Percentiles rank a stretch among this genome's conserved stretches.
These are phyloP conservation scores for Oemleria cerasiformis DNA, from an alignment of 306 rosid genomes.

Conservation along the genomic window DNA sequence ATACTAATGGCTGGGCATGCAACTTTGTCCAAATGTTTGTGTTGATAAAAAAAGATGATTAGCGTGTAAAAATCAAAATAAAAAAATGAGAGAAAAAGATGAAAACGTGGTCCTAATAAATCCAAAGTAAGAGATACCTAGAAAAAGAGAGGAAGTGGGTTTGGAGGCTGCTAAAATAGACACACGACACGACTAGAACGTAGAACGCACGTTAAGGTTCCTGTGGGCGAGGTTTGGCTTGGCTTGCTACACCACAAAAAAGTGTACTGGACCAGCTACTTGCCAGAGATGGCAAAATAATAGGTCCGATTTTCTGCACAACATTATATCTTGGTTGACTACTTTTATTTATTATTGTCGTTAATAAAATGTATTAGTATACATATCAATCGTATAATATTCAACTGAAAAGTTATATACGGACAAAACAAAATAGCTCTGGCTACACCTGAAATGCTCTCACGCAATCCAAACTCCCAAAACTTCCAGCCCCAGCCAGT, in stretches of 20 bases:
- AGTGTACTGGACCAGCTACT: not conserved
- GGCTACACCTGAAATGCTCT: too few relatives aligned
- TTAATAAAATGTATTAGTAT: too few relatives aligned
- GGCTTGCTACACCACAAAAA: not conserved
- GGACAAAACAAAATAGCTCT: too few relatives aligned
- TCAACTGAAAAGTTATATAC: too few relatives aligned
- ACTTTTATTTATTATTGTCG: too few relatives aligned
- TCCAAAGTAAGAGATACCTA: not conserved
- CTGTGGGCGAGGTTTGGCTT: not conserved
- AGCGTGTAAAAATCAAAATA: not conserved
- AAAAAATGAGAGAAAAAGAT: not conserved
- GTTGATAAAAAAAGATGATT: not conserved
- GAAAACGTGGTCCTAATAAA: slow-evolving; percentile 29
- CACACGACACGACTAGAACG: slow-evolving; percentile 16
- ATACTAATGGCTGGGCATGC: not conserved
- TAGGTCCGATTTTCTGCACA: too few relatives aligned
- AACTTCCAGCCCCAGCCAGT: too few relatives aligned
- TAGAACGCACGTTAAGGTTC: slow-evolving; percentile 20
- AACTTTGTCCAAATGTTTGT: slow-evolving; percentile 10
- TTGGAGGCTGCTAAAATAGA: slow-evolving; percentile 24
- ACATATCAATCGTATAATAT: too few relatives aligned
- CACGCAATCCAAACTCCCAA: too few relatives aligned
- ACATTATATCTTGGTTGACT: too few relatives aligned
- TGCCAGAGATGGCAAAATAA: not conserved
- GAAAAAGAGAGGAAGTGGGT: not conserved